These are phyloP conservation scores for Tricholoma sp. DNA, from an alignment of 768 basidiomycete genomes.

Conservation along the genomic window DNA sequence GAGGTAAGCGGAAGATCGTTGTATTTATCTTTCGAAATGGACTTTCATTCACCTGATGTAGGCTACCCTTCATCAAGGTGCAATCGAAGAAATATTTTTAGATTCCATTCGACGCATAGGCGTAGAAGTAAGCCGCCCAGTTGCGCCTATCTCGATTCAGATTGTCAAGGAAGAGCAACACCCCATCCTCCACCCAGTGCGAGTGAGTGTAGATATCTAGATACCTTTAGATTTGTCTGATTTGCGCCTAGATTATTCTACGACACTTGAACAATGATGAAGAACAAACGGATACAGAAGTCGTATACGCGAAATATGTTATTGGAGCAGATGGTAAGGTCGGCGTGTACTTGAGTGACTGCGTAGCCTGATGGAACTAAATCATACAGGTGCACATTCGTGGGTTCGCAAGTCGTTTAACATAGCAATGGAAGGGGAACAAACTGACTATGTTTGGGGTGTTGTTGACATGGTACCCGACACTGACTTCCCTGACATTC, in stretches of 20 bases:
- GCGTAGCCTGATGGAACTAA: neutral
- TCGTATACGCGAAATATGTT: constrained; percentile 68
- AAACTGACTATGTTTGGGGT: constrained; percentile 78
- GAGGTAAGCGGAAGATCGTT: constrained; percentile 36
- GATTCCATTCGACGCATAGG: constrained; percentile 47
- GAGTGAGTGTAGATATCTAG: constrained; percentile 20
- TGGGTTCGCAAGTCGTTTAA: constrained; percentile 70
- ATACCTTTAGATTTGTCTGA: neutral
- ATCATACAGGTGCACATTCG: constrained; percentile 64
- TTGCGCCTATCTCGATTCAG: constrained; percentile 44
- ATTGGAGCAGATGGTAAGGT: constrained; percentile 67
- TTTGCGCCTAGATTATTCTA: constrained; percentile 34
- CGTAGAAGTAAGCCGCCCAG: constrained; percentile 45
- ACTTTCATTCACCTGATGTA: constrained; percentile 16
- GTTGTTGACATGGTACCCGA: constrained; percentile 67
- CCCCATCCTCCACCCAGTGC: constrained; percentile 31
- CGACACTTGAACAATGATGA: constrained; percentile 33
- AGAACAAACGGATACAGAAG: constrained; percentile 38
- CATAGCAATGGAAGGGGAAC: constrained; percentile 75
- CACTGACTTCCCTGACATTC: constrained; percentile 78
- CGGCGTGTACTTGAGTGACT: too few species aligned
- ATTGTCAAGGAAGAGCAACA: constrained; percentile 39
- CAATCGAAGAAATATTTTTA: constrained; percentile 54
- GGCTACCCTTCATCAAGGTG: constrained; percentile 61
- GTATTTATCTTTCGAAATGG: neutral